phyloP scores from a whole-genome alignment of 345 rosid genomes.

The Syzygium oleosum region DNA sequence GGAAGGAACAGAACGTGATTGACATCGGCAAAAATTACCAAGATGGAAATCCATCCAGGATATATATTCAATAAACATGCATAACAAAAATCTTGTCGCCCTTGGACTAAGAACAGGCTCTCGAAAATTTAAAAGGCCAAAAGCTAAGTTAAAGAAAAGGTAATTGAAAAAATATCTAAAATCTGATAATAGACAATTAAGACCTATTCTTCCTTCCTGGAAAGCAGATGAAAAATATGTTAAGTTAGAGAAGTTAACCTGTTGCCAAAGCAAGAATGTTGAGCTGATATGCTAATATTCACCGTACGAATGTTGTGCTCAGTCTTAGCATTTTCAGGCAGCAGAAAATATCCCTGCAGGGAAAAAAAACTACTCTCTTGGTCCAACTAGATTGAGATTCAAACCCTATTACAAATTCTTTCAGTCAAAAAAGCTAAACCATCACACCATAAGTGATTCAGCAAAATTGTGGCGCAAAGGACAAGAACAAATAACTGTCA shows the following conservation, averaged over 20 bases:
- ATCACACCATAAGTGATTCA: not conserved
- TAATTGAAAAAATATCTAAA: not conserved
- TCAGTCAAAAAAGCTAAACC: not conserved
- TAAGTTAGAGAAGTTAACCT: slow-evolving; percentile 37
- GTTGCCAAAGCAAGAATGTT: slow-evolving; percentile 96
- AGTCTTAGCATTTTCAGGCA: slow-evolving; percentile 81
- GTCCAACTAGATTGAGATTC: not conserved
- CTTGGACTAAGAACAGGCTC: not conserved
- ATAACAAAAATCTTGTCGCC: not conserved
- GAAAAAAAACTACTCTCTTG: not conserved
- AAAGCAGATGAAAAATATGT: not conserved
- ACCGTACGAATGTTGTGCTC: slow-evolving; percentile 75
- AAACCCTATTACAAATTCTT: not conserved
- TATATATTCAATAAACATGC: not conserved
- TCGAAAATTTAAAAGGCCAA: not conserved
- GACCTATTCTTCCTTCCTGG: not conserved
- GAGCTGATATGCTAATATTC: slow-evolving; percentile 85
- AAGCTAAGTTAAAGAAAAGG: not conserved
- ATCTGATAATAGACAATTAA: not conserved
- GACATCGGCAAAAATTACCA: not conserved
- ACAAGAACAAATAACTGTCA: not conserved
- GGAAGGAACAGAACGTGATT: not conserved
- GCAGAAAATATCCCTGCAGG: slow-evolving; percentile 81
- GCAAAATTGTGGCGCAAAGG: not conserved
- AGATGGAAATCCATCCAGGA: not conserved